Conservation (phyloP, 2,329 filamentous ascomycete genomes). For the Madurella mycetomatis region DNA sequence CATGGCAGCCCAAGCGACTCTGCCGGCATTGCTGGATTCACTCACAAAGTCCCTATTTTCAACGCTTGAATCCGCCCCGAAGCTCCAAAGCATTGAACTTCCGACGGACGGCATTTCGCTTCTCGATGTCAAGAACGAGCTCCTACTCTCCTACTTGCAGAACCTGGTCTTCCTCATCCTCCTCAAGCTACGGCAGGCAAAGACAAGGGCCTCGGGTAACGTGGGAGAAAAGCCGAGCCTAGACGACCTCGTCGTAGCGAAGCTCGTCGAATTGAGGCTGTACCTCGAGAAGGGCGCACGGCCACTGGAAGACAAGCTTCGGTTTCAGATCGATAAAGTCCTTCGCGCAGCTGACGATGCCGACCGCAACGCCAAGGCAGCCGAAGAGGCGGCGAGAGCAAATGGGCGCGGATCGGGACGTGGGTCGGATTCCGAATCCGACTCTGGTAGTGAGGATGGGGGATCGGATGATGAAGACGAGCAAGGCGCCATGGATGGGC, state of each 20-base stretch:
- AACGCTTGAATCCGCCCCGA: constrained; percentile 63
- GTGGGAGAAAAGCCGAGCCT: constrained; percentile 41
- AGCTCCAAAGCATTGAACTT: constrained; percentile 60
- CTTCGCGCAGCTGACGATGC: constrained; percentile 79
- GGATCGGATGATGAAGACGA: constrained; percentile 33
- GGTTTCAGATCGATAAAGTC: constrained; percentile 95
- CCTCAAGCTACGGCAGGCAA: constrained; percentile 65
- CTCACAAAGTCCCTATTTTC: constrained; percentile 56
- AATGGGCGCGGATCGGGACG: constrained; percentile 31
- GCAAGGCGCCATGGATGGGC: constrained; percentile 24
- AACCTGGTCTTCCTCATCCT: constrained; percentile 86
- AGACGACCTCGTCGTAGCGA: constrained; percentile 69
- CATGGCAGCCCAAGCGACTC: constrained; percentile 30
- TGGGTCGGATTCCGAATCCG: constrained; percentile 32
- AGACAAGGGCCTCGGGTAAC: constrained; percentile 26
- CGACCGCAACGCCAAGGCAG: constrained; percentile 43
- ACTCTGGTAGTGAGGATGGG: constrained; percentile 23
- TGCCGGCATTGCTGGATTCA: constrained; percentile 48
- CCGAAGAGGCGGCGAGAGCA: constrained; percentile 31
- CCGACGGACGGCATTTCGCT: constrained; percentile 86
- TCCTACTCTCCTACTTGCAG: constrained; percentile 94
- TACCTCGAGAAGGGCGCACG: constrained; percentile 91
- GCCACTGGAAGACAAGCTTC: constrained; percentile 82
- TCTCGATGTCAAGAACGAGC: constrained; percentile 91
- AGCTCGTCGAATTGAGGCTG: constrained; percentile 84